phyloP scores from a whole-genome alignment of 192 early-diverging fungal genomes.

The Backusella mclennaniae region DNA sequence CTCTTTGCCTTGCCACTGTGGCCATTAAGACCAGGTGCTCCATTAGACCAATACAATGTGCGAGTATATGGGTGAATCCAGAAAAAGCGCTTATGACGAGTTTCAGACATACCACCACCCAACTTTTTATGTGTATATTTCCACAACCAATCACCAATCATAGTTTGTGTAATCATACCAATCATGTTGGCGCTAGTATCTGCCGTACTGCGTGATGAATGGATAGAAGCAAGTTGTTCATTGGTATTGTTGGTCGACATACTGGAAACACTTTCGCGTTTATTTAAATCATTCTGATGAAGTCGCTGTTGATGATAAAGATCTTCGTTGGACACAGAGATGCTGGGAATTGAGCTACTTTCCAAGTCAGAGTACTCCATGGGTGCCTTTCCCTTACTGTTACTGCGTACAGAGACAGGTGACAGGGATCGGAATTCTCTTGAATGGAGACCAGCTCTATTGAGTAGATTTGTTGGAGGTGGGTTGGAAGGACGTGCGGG shows the following conservation, averaged over 20 bases:
- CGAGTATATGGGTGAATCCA: slow-evolving; percentile 83
- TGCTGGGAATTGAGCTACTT: background rate
- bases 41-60: slow-evolving; percentile 72
- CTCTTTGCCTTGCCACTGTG: slow-evolving; percentile 42
- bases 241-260: slow-evolving; percentile 13
- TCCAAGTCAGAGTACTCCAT: slow-evolving; percentile 12
- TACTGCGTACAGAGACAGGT: background rate
- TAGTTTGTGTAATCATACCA: slow-evolving; percentile 61
- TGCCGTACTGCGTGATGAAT: slow-evolving; percentile 3
- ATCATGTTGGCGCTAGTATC: slow-evolving; percentile 2
- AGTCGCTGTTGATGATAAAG: background rate
- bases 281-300: background rate
- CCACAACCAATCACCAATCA: slow-evolving; percentile 75
- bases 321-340: background rate
- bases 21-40: slow-evolving; percentile 53
- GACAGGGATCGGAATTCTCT: background rate
- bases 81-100: slow-evolving; percentile 69
- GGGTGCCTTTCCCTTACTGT: slow-evolving; percentile 2
- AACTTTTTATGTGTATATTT: slow-evolving; percentile 66
- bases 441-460: background rate
- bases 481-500: slow-evolving; percentile 13
- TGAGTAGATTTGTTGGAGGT: slow-evolving; percentile 4
- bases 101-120: slow-evolving; percentile 52
- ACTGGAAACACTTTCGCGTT: slow-evolving; percentile 12
- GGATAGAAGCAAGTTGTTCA: slow-evolving; percentile 12